Conservation (phyloP, 2,329 filamentous ascomycete genomes). For the Arthrobotrys megalospora region DNA sequence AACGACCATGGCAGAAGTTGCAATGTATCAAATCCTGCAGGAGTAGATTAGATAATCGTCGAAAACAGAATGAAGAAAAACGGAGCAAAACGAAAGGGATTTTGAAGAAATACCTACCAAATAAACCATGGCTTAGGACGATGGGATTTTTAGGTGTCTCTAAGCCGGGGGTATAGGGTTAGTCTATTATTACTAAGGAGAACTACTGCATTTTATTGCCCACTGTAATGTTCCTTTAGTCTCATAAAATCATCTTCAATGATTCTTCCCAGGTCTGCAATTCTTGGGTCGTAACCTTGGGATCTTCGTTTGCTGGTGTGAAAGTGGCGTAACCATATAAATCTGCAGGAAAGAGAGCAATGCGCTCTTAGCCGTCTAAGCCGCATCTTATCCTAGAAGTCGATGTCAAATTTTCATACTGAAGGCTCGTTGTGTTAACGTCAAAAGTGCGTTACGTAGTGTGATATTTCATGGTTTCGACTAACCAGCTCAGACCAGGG, state of each 20-base stretch:
- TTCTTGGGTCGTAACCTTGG: conserved; percentile 51
- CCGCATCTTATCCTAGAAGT: background rate
- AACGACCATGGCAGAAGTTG: conserved; percentile 45
- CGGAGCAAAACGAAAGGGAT: background rate
- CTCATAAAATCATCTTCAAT: conserved; percentile 59
- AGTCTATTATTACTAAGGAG: background rate
- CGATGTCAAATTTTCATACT: background rate
- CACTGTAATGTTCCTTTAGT: conserved; percentile 53
- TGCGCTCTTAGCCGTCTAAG: background rate
- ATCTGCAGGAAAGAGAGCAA: background rate
- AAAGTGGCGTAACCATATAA: background rate
- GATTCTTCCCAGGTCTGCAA: conserved; percentile 47
- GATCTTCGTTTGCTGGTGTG: background rate
- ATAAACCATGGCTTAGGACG: conserved; percentile 77
- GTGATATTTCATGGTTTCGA: too few species aligned
- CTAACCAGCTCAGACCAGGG: background rate
- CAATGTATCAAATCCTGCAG: conserved; percentile 63
- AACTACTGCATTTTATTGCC: background rate
- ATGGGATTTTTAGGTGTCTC: conserved; percentile 74
- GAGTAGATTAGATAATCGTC: conserved; percentile 67
- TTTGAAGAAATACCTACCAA: conserved; percentile 72
- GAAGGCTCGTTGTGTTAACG: background rate
- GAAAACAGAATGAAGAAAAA: conserved; percentile 62
- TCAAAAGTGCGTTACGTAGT: background rate
- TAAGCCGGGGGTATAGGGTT: conserved; percentile 50